phyloP scores from a whole-genome alignment of 148 eudicot genomes.

The Cornus suecica region DNA sequence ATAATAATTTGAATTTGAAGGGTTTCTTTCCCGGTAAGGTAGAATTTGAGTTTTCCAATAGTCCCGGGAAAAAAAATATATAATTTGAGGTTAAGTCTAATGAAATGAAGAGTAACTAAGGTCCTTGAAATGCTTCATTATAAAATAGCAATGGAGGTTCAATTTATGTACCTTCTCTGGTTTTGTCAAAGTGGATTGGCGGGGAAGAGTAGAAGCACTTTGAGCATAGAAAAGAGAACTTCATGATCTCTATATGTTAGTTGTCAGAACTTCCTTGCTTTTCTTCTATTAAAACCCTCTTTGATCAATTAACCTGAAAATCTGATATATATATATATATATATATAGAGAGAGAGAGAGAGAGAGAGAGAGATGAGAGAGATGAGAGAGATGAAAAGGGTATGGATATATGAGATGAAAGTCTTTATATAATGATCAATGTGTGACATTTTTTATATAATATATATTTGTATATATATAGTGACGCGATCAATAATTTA shows the following conservation, averaged over 20 bases:
- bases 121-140: too few relatives aligned
- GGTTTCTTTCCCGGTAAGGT: too few relatives aligned
- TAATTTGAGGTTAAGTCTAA: too few relatives aligned
- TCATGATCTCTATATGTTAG: background rate
- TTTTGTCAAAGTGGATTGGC: background rate
- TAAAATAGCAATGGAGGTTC: background rate
- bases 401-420: background rate
- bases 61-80: too few relatives aligned
- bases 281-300: background rate
- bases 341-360: too few relatives aligned
- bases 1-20: background rate
- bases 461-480: background rate
- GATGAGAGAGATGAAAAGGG: background rate
- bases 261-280: background rate
- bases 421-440: background rate
- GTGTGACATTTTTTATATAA: background rate
- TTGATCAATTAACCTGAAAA: background rate
- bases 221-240: conserved; percentile 4
- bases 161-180: background rate
- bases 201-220: background rate
- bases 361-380: background rate
- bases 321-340: background rate
- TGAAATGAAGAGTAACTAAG: too few relatives aligned
- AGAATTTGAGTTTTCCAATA: too few relatives aligned
- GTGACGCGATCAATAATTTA: background rate